Base-by-base conservation (phyloP, 768 basidiomycete species). In the Collybia sordida region DNA sequence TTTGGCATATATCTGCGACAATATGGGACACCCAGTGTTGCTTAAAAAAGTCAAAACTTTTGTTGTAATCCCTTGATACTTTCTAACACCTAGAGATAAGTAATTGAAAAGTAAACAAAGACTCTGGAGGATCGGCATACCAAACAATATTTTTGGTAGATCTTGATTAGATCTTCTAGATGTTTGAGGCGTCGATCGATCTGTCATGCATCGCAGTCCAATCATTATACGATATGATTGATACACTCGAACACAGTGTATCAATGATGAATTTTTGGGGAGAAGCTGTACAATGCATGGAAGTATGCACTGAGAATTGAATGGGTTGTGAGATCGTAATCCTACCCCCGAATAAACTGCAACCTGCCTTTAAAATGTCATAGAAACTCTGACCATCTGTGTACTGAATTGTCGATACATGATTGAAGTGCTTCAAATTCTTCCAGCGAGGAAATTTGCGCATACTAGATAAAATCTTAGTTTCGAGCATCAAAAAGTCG, bases 1-100 rank as follows among this genome's bases (percentile, higher is more conserved):
- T 66, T 8, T 52, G 18, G 1, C 27, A 24, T 11, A 68, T 62
- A 41, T 66, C 63, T 15, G 58, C 24, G 18, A 56, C 12, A 14
- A 65, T 51, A 52, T 67, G 67, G 11, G 39, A 25, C 6, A 46
- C 41, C 15, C 45, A 47, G 51, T 68, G 67, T 46, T 67, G 62
- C 48, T 69, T 69, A 15, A 58, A 49, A 48, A 67, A 69, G 37
- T 65, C 53, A 42, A 65, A 65, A 43, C 47, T 62, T 36, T 68
- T 68, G 2, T 50, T 54, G 40, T 67, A 57, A 34, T 53, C 50
- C 36, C 34, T 28, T n/a, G n/a, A n/a, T n/a, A n/a, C n/a, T n/a
- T n/a, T n/a, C n/a, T n/a, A n/a, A n/a, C n/a, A n/a, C n/a, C n/a
- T n/a, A n/a, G n/a, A n/a, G n/a, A n/a, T n/a, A n/a, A n/a, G n/a